Percentiles rank a stretch among this genome's conserved stretches.
phyloP scores from a whole-genome alignment of 495 filamentous ascomycete genomes.

The Penicillium arizonense region DNA sequence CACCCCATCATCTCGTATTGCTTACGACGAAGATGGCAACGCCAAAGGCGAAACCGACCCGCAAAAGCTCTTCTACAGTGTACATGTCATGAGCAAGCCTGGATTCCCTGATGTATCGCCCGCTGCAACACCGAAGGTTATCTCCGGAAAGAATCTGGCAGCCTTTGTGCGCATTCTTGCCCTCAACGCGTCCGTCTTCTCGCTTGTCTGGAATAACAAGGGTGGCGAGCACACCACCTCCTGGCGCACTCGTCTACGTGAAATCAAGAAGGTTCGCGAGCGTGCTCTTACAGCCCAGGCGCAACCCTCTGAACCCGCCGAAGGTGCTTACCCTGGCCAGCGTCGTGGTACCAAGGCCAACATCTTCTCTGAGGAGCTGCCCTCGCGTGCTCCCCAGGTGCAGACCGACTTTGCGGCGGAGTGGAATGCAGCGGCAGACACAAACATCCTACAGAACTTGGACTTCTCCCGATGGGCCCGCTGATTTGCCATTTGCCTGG shows the following conservation, averaged over 20 bases:
- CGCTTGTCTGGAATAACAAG: slow-evolving; percentile 81
- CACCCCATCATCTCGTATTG: slow-evolving; percentile 70
- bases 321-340: slow-evolving; percentile 39
- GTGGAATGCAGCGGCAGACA: slow-evolving; percentile 42
- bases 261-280: slow-evolving; percentile 81
- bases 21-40: slow-evolving; percentile 25
- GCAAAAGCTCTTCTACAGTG: slow-evolving; percentile 68
- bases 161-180: slow-evolving; percentile 89
- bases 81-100: slow-evolving; percentile 78
- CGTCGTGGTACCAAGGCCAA: slow-evolving; percentile 48
- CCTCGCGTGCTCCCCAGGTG: slow-evolving; percentile 23
- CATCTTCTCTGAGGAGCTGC: slow-evolving; percentile 43
- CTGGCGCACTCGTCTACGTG: slow-evolving; percentile 81
- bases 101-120: slow-evolving; percentile 90
- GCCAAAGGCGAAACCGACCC: slow-evolving; percentile 24
- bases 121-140: slow-evolving; percentile 79
- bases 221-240: slow-evolving; percentile 84
- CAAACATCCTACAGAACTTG: slow-evolving; percentile 39
- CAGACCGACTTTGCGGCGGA: slow-evolving; percentile 37
- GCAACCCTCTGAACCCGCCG: slow-evolving; percentile 30
- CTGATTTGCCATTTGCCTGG: slow-evolving; percentile 12
- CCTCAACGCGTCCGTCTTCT: slow-evolving; percentile 90
- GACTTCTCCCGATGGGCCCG: slow-evolving; percentile 47
- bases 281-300: slow-evolving; percentile 35
- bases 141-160: slow-evolving; percentile 75